phyloP scores from a whole-genome alignment of 2,329 filamentous ascomycete genomes.

The Kalaharituber pfeilii region DNA sequence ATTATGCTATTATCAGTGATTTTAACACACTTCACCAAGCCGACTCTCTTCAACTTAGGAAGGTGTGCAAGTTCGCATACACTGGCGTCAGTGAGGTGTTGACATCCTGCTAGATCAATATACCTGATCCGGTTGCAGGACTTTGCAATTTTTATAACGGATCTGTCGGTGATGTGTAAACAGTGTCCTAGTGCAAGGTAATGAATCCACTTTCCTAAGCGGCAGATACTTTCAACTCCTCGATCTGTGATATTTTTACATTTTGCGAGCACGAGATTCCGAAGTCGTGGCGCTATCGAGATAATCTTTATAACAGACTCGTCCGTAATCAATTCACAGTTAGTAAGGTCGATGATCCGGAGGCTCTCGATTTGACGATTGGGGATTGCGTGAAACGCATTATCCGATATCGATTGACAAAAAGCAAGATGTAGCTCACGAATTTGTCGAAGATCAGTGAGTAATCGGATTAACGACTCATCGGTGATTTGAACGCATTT shows the following conservation, averaged over 20 bases:
- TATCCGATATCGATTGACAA: conserved; percentile 68
- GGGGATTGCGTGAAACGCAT: conserved; percentile 69
- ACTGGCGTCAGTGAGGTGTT: conserved; percentile 69
- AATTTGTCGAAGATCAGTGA: conserved; percentile 63
- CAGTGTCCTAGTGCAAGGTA: conserved; percentile 95
- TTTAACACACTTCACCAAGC: conserved; percentile 76
- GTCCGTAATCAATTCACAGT: conserved; percentile 68
- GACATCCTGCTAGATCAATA: conserved; percentile 93
- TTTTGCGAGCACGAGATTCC: conserved; percentile 87
- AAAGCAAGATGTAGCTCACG: conserved; percentile 76
- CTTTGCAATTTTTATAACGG: conserved; percentile 67
- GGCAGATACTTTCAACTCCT: conserved; percentile 71
- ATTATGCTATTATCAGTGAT: conserved; percentile 89
- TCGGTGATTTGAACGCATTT: conserved; percentile 69
- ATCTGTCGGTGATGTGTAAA: conserved; percentile 72
- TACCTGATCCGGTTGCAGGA: conserved; percentile 87
- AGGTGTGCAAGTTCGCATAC: conserved; percentile 68
- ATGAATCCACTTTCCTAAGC: conserved; percentile 85
- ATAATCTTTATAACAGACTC: conserved; percentile 79
- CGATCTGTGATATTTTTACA: conserved; percentile 83
- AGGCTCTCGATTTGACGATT: conserved; percentile 64
- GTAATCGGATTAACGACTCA: conserved; percentile 61
- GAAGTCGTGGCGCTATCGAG: conserved; percentile 63
- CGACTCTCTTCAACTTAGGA: conserved; percentile 86
- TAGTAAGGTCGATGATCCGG: conserved; percentile 83